phyloP scores from a whole-genome alignment of 768 basidiomycete species.

The Lactifluus rugatus region DNA sequence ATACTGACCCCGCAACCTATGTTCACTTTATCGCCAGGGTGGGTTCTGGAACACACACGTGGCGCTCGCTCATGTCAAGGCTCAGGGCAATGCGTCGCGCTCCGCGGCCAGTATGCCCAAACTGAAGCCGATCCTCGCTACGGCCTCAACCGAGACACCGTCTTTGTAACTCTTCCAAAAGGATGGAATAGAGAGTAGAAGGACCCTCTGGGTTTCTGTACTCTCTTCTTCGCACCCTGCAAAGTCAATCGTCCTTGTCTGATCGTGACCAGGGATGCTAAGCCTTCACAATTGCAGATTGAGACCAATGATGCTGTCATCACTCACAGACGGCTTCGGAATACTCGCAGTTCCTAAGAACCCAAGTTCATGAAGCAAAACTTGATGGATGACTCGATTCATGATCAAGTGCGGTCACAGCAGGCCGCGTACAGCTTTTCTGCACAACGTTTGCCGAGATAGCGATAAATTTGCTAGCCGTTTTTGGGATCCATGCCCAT shows the following conservation, averaged over 20 bases:
- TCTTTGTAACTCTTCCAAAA: background rate
- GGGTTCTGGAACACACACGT: too few relatives aligned
- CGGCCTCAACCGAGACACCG: background rate
- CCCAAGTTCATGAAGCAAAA: background rate
- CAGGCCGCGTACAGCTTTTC: background rate
- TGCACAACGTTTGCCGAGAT: background rate
- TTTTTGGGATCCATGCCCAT: background rate
- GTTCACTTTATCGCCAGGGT: too few relatives aligned
- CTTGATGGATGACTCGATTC: background rate
- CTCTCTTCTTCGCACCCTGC: background rate
- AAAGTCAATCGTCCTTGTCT: background rate
- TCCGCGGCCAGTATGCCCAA: too few relatives aligned
- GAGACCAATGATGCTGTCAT: background rate
- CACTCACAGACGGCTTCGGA: background rate
- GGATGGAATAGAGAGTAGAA: background rate
- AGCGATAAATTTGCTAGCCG: background rate
- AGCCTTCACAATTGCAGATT: background rate
- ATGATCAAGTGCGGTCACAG: background rate
- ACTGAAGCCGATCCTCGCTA: background rate
- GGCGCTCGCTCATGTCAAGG: too few relatives aligned
- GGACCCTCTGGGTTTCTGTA: background rate
- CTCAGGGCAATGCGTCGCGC: too few relatives aligned
- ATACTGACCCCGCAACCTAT: background rate
- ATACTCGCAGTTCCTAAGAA: too few relatives aligned
- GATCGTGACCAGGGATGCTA: too few relatives aligned